Evolutionary conservation across 192 early-diverging fungal genomes (phyloP), one percentile per base, ranked within the genome.

Genomic region (Piromyces finnis): DNA sequence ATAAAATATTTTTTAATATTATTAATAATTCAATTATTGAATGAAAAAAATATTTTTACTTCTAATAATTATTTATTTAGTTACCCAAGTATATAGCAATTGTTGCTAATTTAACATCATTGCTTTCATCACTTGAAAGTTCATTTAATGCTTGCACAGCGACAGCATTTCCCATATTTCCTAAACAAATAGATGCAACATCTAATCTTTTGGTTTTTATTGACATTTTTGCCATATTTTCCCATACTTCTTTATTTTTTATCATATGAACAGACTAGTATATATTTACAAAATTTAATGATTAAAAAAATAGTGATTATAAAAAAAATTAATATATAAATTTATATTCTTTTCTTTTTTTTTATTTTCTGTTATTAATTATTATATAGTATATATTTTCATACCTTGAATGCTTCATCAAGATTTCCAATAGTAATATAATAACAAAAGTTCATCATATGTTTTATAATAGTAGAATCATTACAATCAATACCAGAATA

Each of bases 381-480:
- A n/a, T 14, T 51, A 22, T 77, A 22, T 39, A 28, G 22, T 79
- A 14, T 22, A 14, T 22, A 14, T 22, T 51, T 51, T 22, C 2
- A 22, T 77, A 87, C 85, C 83, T 86, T 87, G 29, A 88, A 79
- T 5, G 89, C 87, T 17, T 84, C 86, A 78, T 90, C 87, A 32
- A 88, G 79, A 78, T 88, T 85, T 29, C 88, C 89, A 68, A 82
- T 79, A 37, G 87, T 84, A 7, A 90, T 79, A 80, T 87, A 83
- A 77, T 80, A 88, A 79, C 85, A 82, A 79, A 90, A 90, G 29
- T 90, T 87, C 22, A 84, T 81, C 77, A 90, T 87, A 0, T 84
- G 83, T 12, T 82, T 79, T n/a, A 90, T 36, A 22, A 83, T 79
- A 22, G 29, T 68, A 29, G 79, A 22, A 51, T 51, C 41, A 51